A percentile compares a stretch with the other conserved stretches of the same genome.
phyloP scores from a whole-genome alignment of 176 grass and related monocot genomes.

The Bolboschoenus planiculmis region DNA sequence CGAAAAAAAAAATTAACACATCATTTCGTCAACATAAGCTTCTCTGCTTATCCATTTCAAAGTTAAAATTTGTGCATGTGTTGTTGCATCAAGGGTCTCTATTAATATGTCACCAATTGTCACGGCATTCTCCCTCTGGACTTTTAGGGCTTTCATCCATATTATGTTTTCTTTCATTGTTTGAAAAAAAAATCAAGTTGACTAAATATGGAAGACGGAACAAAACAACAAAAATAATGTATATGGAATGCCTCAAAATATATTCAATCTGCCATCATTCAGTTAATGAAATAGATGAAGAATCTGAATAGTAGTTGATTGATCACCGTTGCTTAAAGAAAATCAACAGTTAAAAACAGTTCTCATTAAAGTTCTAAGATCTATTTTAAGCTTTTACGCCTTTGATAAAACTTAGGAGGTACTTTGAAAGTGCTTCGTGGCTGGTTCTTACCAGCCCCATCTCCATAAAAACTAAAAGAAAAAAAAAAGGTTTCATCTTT shows the following conservation, averaged over 20 bases:
- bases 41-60: background rate
- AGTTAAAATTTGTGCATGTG: background rate
- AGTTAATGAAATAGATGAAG: too few relatives aligned
- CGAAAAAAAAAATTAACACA: too few relatives aligned
- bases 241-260: too few relatives aligned
- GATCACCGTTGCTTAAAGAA: too few relatives aligned
- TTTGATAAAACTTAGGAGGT: background rate
- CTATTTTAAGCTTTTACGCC: too few relatives aligned
- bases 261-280: too few relatives aligned
- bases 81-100: background rate
- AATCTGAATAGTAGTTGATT: too few relatives aligned
- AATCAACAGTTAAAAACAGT: too few relatives aligned
- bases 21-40: background rate
- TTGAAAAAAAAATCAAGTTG: too few relatives aligned
- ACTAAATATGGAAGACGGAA: too few relatives aligned
- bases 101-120: background rate
- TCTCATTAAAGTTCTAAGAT: too few relatives aligned
- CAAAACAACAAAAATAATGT: too few relatives aligned
- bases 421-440: conserved; percentile 10
- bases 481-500: conserved; percentile 14
- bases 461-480: background rate
- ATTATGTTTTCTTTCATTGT: background rate
- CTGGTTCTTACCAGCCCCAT: conserved; percentile 9
- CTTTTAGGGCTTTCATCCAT: background rate
- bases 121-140: background rate